These are phyloP conservation scores for Panus rudis DNA, from an alignment of 768 basidiomycete species.

Conservation along the genomic window DNA sequence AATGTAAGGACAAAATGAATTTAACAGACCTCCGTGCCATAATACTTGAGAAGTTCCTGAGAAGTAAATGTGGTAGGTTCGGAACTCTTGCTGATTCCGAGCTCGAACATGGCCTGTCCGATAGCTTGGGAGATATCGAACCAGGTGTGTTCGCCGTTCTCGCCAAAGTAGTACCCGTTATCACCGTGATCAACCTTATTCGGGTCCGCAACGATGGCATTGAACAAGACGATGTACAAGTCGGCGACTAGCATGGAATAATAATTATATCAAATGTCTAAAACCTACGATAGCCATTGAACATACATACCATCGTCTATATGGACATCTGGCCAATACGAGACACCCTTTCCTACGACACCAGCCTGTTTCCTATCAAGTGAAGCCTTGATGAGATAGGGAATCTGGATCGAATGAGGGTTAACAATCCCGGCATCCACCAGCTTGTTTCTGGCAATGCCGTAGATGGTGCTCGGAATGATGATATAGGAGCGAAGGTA, in stretches of 20 bases:
- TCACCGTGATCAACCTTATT: slow-evolving; percentile 25
- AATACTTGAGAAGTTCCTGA: slow-evolving; percentile 36
- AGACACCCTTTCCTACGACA: slow-evolving; percentile 49
- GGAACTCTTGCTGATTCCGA: slow-evolving; percentile 24
- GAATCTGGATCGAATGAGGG: slow-evolving; percentile 46
- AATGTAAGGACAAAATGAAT: not conserved
- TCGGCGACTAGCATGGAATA: slow-evolving; percentile 31
- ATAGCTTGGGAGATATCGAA: slow-evolving; percentile 30
- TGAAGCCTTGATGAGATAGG: slow-evolving; percentile 35
- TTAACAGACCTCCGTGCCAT: slow-evolving; percentile 3
- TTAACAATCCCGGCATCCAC: slow-evolving; percentile 49
- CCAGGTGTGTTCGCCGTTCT: slow-evolving; percentile 26
- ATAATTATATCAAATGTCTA: not conserved
- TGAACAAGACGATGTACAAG: slow-evolving; percentile 36
- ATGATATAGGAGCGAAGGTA: slow-evolving; percentile 48
- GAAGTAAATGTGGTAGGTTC: slow-evolving; percentile 39
- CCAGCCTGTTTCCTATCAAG: slow-evolving; percentile 44
- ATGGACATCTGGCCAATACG: slow-evolving; percentile 54
- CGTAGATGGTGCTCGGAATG: slow-evolving; percentile 54
- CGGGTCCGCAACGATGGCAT: slow-evolving; percentile 25
- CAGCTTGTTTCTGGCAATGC: slow-evolving; percentile 40
- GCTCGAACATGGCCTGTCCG: slow-evolving; percentile 27
- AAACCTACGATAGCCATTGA: not conserved
- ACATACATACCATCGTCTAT: slow-evolving; percentile 42
- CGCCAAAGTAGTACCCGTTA: slow-evolving; percentile 30